Base-by-base conservation (phyloP, 306 rosid genomes). In the Cucurbita maxima region DNA sequence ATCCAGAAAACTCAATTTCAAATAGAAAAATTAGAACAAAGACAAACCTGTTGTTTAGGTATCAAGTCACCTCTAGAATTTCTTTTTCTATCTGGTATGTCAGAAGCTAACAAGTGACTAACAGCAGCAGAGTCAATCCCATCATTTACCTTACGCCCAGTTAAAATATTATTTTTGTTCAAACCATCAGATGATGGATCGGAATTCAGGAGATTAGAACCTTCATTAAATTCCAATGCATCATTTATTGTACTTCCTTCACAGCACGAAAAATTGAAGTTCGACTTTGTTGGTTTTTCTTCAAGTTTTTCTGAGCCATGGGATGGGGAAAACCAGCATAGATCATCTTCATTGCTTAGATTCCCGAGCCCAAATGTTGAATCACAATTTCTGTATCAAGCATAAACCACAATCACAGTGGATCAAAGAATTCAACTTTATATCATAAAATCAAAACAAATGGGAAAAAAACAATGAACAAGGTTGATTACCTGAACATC, bases 241-340 rank as follows among this genome's bases (percentile, higher is more conserved):
- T 37, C 83, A 84, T 76, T 79, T 73, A 84, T 78, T 34, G 85
- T 83, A 78, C 84, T 81, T 67, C 79, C 74, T 70, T 87, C 90
- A 72, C 77, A 63, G 70, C 81, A 81, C 71, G 89, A 60, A 84
- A 83, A 79, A 76, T 84, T 81, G 11, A 88, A 73, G 50, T 79
- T 81, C 50, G 90, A 82, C 83, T 84, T 90, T 50, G 84, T 82
- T 50, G 77, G 81, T 75, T 30, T 30, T 30, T 85, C 92, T 79
- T 88, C 88, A 38, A 86, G 82, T 67, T 76, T 86, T 76, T 84
- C 88, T 52, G 86, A 76, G 45, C 77, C 88, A 51, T 85, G 83
- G 58, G 96, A 80, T 76, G 90, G 76, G 15, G 92, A 79, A 52
- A 87, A 82, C 97, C 97, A 90, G 81, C 83, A 78, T 71, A 88